phyloP scores from a whole-genome alignment of 2,329 filamentous ascomycete genomes.

The Diaporthe eres region DNA sequence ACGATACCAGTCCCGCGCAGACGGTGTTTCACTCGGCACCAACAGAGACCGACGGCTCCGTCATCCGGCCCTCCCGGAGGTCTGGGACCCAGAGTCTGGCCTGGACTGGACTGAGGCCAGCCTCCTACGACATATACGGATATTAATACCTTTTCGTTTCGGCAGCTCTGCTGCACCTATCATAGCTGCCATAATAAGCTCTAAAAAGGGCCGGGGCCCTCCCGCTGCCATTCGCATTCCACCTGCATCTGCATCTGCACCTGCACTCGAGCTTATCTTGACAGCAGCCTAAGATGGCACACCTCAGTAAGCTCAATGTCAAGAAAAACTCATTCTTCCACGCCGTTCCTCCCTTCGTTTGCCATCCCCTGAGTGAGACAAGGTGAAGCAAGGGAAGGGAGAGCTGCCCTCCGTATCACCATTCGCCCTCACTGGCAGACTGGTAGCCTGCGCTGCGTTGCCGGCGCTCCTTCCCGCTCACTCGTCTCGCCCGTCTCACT shows the following conservation, averaged over 20 bases:
- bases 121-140: conserved; percentile 22
- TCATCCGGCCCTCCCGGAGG: conserved; percentile 34
- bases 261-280: conserved; percentile 34
- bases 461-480: conserved; percentile 29
- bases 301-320: conserved; percentile 41
- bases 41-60: conserved; percentile 20
- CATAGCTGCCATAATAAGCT: conserved; percentile 11
- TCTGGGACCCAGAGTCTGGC: conserved; percentile 28
- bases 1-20: conserved; percentile 1
- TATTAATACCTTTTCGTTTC: conserved; percentile 25
- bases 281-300: conserved; percentile 37
- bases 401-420: conserved; percentile 7
- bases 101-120: conserved; percentile 21
- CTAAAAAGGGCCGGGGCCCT: neutral
- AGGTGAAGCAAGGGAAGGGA: conserved; percentile 32
- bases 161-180: neutral
- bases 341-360: neutral
- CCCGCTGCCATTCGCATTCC: neutral
- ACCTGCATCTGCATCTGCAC: conserved; percentile 32
- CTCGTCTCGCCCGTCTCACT: conserved; percentile 18
- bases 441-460: conserved; percentile 1
- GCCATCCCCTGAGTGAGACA: conserved; percentile 38
- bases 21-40: conserved; percentile 29
- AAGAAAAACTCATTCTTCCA: conserved; percentile 5
- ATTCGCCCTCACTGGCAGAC: neutral